phyloP scores from a whole-genome alignment of 163 green algal genomes.

The Scenedesmus sp. region DNA sequence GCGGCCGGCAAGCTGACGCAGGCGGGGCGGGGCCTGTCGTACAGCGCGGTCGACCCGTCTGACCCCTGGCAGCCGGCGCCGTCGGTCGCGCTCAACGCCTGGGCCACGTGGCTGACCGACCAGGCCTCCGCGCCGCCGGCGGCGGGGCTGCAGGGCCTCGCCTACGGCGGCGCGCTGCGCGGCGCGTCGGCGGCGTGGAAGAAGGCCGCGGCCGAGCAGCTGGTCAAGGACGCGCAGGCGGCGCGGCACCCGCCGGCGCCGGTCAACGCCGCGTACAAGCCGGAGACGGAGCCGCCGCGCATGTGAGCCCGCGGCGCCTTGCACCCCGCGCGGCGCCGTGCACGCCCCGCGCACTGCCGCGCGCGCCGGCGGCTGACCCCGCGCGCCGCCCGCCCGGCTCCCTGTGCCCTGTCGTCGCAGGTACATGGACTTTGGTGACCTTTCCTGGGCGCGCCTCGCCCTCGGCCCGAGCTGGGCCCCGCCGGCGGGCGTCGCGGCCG shows the following conservation, averaged over 20 bases:
- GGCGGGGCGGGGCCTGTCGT: neutral
- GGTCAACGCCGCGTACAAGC: neutral
- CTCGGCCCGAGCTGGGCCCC: conserved; percentile 21
- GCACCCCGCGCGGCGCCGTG: too few species aligned
- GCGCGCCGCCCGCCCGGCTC: too few species aligned
- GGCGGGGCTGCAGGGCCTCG: neutral
- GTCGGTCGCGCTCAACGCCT: conserved; percentile 48
- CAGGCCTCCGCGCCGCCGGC: neutral
- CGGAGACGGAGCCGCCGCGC: conserved; percentile 18
- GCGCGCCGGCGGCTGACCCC: too few species aligned
- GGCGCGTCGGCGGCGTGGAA: conserved; percentile 9
- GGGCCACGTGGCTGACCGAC: conserved; percentile 42
- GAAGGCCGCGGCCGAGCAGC: conserved; percentile 15
- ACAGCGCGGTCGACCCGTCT: neutral
- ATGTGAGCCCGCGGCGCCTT: conserved; percentile 51
- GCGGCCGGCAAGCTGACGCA: neutral
- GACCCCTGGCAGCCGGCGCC: neutral
- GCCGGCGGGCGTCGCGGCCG: neutral
- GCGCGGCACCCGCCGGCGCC: neutral
- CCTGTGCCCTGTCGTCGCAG: too few species aligned
- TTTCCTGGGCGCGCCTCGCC: conserved; percentile 44
- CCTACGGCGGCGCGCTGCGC: neutral
- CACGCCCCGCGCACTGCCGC: too few species aligned
- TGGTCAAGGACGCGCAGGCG: conserved; percentile 44
- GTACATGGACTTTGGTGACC: conserved; percentile 45